phyloP scores from a whole-genome alignment of 352 stramenopile genomes.

The Globisporangium yorkense region DNA sequence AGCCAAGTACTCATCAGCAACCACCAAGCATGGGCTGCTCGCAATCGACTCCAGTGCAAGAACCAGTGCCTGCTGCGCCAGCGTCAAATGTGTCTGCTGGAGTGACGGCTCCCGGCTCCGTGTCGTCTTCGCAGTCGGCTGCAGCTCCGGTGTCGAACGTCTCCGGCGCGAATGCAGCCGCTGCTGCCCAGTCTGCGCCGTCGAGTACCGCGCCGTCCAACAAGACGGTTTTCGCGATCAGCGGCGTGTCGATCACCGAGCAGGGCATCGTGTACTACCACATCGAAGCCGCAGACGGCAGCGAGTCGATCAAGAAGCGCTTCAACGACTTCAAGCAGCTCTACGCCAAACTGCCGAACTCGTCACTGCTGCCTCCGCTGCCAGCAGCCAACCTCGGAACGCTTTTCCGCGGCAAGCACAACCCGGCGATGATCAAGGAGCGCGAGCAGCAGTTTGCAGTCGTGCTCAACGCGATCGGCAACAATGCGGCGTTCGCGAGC shows the following conservation, averaged over 20 bases:
- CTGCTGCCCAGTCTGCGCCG: neutral
- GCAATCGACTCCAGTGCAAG: constrained; percentile 57
- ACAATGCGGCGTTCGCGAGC: constrained; percentile 30
- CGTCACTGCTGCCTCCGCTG: constrained; percentile 39
- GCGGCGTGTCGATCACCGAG: constrained; percentile 54
- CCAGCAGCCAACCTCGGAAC: constrained; percentile 39
- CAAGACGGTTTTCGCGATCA: constrained; percentile 39
- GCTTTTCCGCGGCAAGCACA: constrained; percentile 57
- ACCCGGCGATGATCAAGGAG: constrained; percentile 47
- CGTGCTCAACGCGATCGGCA: constrained; percentile 68
- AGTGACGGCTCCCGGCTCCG: neutral
- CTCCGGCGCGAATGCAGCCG: neutral
- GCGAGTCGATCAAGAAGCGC: constrained; percentile 50
- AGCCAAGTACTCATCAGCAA: constrained; percentile 11
- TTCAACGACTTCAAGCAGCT: constrained; percentile 82
- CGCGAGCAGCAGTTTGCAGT: constrained; percentile 52
- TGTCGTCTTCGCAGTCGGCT: constrained; percentile 10
- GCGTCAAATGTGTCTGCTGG: constrained; percentile 14
- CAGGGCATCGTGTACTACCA: constrained; percentile 67
- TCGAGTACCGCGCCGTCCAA: constrained; percentile 1
- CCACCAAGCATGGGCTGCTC: constrained; percentile 56
- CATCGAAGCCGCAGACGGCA: constrained; percentile 33
- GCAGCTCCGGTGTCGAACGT: constrained; percentile 11
- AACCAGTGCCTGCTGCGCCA: constrained; percentile 21
- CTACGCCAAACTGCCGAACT: constrained; percentile 30